Base-by-base conservation (phyloP, 2,329 filamentous ascomycete genomes). In the Malbranchea zuffiana region DNA sequence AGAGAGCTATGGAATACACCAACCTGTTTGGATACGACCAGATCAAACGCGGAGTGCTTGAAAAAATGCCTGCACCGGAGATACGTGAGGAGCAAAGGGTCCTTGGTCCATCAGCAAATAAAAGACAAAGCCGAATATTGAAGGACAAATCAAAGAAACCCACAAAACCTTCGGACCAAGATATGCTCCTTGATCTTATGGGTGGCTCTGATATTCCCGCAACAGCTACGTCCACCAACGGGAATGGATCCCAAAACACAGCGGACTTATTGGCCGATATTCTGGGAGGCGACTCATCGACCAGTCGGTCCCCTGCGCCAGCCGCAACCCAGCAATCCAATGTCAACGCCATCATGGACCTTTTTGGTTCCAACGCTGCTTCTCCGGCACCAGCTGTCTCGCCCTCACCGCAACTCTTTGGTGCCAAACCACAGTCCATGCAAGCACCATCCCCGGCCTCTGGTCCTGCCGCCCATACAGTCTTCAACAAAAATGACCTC, bases 21-120 rank as follows among this genome's bases (percentile, higher is more conserved):
- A 96, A 96, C 53, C 69, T 98, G n/a, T 96, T 98, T 52, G 75
- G 75, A 1, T 85, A 85, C 51, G 87, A 98, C 49, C 71, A 85
- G 42, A 82, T 98, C 39, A 78, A 88, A 37, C 75, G 74, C 42
- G 90, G 90, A 40, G 90, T 98, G 2, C 67, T 98, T 7, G 90
- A 98, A 63, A 92, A 90, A 59, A 98, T 98, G 92, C 90, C 90
- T 5, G 76, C 90, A 1, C 90, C 90, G 6, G 88, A 96, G 59
- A 96, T 98, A 53, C 85, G 88, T 47, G 90, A 98, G 57, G 85
- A 93, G 57, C 88, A 90, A 37, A 74, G 88, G 42, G 87, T 95
- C 3, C 69, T 98, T 12, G 87, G 87, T 28, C 82, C 88, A 51
- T 79, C 85, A 1, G 74, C 80, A 50, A 69, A 72, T 45, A 79